Conservation (phyloP, 768 basidiomycete genomes). For the Tephrocybe sp. region DNA sequence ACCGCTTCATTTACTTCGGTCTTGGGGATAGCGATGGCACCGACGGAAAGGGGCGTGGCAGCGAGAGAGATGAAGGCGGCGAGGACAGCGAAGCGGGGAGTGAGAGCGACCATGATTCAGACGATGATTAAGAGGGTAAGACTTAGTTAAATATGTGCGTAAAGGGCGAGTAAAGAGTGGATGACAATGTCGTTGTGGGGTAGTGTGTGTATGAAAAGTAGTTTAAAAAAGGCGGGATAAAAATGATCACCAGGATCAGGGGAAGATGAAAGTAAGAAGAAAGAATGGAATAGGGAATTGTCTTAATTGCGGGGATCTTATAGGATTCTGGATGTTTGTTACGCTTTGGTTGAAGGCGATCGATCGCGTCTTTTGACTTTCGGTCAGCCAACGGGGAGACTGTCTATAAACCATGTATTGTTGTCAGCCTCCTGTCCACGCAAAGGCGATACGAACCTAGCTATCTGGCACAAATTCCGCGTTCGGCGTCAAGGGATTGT, state of each 20-base stretch:
- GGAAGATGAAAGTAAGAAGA: slow-evolving; percentile 35
- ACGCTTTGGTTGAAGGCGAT: slow-evolving; percentile 20
- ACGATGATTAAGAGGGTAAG: slow-evolving; percentile 7
- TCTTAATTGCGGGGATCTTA: slow-evolving; percentile 22
- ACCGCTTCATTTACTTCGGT: slow-evolving; percentile 11
- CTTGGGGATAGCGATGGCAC: slow-evolving; percentile 38
- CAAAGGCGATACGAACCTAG: too few relatives aligned
- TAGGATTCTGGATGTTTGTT: slow-evolving; percentile 23
- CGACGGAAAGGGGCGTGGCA: slow-evolving; percentile 31
- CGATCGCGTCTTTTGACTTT: slow-evolving; percentile 16
- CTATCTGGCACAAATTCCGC: too few relatives aligned
- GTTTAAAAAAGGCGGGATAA: slow-evolving; percentile 17
- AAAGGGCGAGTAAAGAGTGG: slow-evolving; percentile 13
- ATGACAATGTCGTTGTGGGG: slow-evolving; percentile 25
- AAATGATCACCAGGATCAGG: slow-evolving; percentile 58
- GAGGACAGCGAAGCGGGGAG: slow-evolving; percentile 44
- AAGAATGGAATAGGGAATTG: slow-evolving; percentile 26
- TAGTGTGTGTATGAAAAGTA: slow-evolving; percentile 22
- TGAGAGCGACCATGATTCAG: slow-evolving; percentile 49
- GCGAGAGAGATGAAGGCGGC: slow-evolving; percentile 47
- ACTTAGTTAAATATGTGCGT: slow-evolving; percentile 16
- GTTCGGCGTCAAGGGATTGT: too few relatives aligned
- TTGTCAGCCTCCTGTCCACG: too few relatives aligned
- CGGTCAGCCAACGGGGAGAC: slow-evolving; percentile 11
- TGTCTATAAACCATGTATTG: not conserved